Percentiles rank a stretch among this genome's conserved stretches.
Conservation (phyloP, 2,329 filamentous ascomycete genomes). For the Ascochyta pisi region DNA sequence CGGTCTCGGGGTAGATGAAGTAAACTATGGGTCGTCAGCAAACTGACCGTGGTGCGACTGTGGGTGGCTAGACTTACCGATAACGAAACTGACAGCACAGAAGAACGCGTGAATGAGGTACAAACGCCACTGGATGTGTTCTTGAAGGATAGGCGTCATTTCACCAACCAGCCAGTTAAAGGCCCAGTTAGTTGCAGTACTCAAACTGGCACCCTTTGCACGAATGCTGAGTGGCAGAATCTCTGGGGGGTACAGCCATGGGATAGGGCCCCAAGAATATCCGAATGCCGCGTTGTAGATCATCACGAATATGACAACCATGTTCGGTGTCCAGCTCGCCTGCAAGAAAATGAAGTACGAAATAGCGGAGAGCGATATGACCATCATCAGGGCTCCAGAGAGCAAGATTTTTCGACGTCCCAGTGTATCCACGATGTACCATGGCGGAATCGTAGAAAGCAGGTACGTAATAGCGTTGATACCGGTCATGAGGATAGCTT, state of each 20-base stretch:
- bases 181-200: slow-evolving; percentile 96
- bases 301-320: slow-evolving; percentile 96
- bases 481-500: slow-evolving; percentile 95
- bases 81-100: slow-evolving; percentile 91
- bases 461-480: slow-evolving; percentile 94
- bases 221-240: slow-evolving; percentile 96
- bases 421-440: slow-evolving; percentile 95
- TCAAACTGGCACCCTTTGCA: slow-evolving; percentile 95
- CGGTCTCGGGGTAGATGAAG: slow-evolving; percentile 97
- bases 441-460: slow-evolving; percentile 89
- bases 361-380: slow-evolving; percentile 83
- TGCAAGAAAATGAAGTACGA: slow-evolving; percentile 96
- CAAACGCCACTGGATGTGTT: slow-evolving; percentile 89
- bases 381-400: slow-evolving; percentile 88
- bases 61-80: slow-evolving; percentile 71
- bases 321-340: slow-evolving; percentile 74
- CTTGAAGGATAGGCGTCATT: slow-evolving; percentile 91
- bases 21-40: slow-evolving; percentile 69
- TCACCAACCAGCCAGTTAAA: slow-evolving; percentile 98
- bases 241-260: slow-evolving; percentile 98
- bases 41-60: slow-evolving; percentile 1
- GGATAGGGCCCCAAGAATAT: slow-evolving; percentile 96
- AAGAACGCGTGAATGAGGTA: slow-evolving; percentile 97
- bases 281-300: slow-evolving; percentile 98
- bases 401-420: slow-evolving; percentile 89